phyloP scores from a whole-genome alignment of 306 rosid species.

The Astragalus glycyphyllos region DNA sequence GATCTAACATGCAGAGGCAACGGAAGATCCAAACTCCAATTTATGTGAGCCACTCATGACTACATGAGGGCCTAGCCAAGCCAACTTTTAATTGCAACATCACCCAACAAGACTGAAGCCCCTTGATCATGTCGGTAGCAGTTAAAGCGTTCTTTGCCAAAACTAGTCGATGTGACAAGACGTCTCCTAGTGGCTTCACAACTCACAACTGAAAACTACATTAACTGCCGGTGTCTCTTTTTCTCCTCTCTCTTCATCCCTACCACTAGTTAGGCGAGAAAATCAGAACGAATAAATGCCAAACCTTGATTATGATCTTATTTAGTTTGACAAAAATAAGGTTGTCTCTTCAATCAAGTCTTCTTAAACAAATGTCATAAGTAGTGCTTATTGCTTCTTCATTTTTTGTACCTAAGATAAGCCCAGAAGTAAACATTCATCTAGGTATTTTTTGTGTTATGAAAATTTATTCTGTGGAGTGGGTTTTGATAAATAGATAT shows the following conservation, averaged over 20 bases:
- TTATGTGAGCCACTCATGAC: too few relatives aligned
- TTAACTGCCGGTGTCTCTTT: slow-evolving; percentile 37
- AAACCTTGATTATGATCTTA: not conserved
- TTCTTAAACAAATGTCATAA: too few relatives aligned
- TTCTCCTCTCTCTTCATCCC: not conserved
- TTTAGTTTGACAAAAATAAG: not conserved
- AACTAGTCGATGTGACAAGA: slow-evolving; percentile 2
- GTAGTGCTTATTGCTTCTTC: too few relatives aligned
- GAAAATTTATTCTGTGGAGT: too few relatives aligned
- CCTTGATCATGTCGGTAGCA: slow-evolving; percentile 14
- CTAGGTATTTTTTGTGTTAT: too few relatives aligned
- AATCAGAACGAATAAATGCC: too few relatives aligned
- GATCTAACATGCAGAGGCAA: too few relatives aligned
- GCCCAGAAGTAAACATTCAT: too few relatives aligned
- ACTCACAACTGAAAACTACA: slow-evolving; percentile 49
- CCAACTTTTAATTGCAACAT: not conserved
- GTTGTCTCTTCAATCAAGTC: not conserved
- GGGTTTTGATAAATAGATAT: not conserved
- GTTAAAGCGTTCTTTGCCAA: slow-evolving; percentile 6
- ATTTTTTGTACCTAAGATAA: too few relatives aligned
- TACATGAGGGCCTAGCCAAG: not conserved
- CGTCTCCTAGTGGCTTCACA: not conserved
- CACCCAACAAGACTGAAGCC: not conserved
- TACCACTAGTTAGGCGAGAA: too few relatives aligned
- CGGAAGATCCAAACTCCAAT: too few relatives aligned